A percentile compares a stretch with the other conserved stretches of the same genome.
Conservation (phyloP, 2,329 filamentous ascomycete genomes). For the Paecilomyces sp. region DNA sequence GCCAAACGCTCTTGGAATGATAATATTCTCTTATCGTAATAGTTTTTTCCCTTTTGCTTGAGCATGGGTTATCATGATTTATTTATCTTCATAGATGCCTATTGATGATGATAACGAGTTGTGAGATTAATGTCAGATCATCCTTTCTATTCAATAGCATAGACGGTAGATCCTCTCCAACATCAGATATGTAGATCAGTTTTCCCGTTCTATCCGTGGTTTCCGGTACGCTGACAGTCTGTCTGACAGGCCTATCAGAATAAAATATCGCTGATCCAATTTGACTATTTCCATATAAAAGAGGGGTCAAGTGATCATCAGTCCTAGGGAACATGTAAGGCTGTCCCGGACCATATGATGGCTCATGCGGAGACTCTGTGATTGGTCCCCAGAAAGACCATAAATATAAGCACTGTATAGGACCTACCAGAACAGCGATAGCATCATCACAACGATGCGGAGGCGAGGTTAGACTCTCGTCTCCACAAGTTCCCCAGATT, state of each 20-base stretch:
- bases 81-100: neutral
- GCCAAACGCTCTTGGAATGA: too few species aligned
- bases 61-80: neutral
- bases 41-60: neutral
- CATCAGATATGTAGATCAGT: neutral
- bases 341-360: neutral
- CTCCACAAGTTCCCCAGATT: neutral
- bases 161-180: too few species aligned
- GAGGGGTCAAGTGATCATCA: neutral
- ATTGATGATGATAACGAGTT: too few species aligned
- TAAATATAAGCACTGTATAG: neutral
- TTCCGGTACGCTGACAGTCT: neutral
- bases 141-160: too few species aligned
- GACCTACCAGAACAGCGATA: neutral
- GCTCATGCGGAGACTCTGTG: neutral
- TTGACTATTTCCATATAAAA: neutral
- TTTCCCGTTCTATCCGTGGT: neutral
- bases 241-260: neutral
- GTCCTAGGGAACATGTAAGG: neutral
- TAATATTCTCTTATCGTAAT: neutral
- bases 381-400: neutral
- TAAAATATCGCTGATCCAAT: neutral
- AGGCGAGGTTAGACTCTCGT: neutral
- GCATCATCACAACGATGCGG: neutral
- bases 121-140: too few species aligned